Evolutionary conservation across 2,329 filamentous ascomycete genomes (phyloP).

Genomic region (Colletotrichum truncatum): DNA sequence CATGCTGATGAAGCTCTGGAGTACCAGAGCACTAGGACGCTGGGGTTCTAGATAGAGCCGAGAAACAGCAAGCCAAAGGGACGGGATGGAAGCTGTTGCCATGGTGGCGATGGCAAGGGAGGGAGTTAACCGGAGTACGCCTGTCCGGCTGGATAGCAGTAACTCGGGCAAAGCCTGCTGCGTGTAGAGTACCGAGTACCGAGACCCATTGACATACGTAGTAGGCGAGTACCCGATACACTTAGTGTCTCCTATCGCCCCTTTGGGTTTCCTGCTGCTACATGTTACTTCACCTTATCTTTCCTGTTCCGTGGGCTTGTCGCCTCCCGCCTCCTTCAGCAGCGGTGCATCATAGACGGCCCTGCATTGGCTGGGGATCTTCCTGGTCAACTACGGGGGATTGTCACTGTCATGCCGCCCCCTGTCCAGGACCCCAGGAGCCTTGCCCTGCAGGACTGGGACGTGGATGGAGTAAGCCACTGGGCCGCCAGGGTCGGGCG

Average conservation of each 20-base stretch:
- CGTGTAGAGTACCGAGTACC: too few relatives aligned
- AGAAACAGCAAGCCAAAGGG: background rate
- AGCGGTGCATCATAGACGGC: background rate
- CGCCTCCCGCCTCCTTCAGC: background rate
- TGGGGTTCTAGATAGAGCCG: background rate
- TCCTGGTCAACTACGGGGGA: background rate
- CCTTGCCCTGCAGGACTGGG: background rate
- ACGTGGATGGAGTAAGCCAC: background rate
- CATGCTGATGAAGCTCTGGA: background rate
- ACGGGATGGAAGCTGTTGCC: background rate
- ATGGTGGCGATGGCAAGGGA: too few relatives aligned
- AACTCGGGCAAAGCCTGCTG: too few relatives aligned
- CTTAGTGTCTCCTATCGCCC: background rate
- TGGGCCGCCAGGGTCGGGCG: background rate
- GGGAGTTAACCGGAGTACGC: too few relatives aligned
- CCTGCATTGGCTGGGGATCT: background rate
- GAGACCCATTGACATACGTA: background rate
- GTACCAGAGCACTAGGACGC: background rate
- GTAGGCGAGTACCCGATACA: slow-evolving; percentile 12
- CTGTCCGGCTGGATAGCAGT: too few relatives aligned
- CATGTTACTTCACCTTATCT: background rate
- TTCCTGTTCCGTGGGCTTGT: background rate
- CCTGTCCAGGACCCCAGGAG: background rate
- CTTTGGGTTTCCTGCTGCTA: background rate
- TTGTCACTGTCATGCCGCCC: background rate